Evolutionary conservation across 2,329 filamentous ascomycete species (phyloP).

Genomic region (Arthrobotrys musiformis): DNA sequence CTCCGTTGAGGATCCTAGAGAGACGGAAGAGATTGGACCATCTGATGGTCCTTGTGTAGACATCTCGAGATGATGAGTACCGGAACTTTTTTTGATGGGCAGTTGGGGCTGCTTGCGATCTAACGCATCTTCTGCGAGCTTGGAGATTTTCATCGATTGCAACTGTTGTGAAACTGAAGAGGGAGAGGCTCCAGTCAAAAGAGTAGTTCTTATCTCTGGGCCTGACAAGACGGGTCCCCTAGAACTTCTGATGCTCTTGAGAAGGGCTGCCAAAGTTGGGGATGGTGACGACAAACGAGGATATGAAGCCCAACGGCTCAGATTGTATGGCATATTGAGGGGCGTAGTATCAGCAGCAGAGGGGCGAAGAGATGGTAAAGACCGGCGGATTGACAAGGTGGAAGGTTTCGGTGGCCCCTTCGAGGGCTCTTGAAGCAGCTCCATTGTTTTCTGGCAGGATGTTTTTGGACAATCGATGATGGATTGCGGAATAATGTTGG

Average conservation of each 20-base stretch:
- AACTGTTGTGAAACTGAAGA: background rate
- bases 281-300: background rate
- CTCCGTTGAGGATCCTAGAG: background rate
- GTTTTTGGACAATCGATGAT: background rate
- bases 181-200: background rate
- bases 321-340: constrained; percentile 9
- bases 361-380: background rate
- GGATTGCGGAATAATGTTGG: background rate
- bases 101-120: background rate
- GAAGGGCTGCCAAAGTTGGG: background rate
- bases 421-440: background rate
- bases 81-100: background rate
- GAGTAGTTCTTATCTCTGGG: background rate
- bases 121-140: background rate
- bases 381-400: background rate
- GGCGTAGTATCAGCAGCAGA: background rate
- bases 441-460: background rate
- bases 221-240: background rate
- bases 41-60: background rate
- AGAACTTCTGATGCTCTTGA: background rate
- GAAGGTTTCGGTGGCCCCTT: background rate
- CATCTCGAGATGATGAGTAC: background rate
- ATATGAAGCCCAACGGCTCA: constrained; percentile 27
- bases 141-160: background rate
- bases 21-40: background rate